These are phyloP conservation scores for Sequoia sempervirens DNA, from an alignment of 75 land plant genomes.

Conservation along the genomic window DNA sequence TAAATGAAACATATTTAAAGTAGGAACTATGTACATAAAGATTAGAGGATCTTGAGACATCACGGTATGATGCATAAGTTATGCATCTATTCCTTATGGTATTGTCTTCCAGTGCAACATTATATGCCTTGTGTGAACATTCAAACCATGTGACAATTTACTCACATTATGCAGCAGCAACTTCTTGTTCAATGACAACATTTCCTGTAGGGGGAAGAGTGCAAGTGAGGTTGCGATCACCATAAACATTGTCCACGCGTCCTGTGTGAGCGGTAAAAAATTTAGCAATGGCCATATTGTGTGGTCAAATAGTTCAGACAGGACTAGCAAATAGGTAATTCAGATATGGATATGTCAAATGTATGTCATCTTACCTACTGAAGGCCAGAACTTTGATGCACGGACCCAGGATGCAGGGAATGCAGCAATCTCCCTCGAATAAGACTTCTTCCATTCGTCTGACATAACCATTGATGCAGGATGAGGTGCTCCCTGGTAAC, in stretches of 20 bases:
- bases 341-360: not conserved
- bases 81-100: not conserved
- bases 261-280: slow-evolving; percentile 39
- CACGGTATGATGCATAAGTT: not conserved
- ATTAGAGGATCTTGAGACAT: not conserved
- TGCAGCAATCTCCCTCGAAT: slow-evolving; percentile 89
- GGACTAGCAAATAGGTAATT: not conserved
- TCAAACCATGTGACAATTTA: not conserved
- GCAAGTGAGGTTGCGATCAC: slow-evolving; percentile 94
- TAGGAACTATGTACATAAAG: not conserved
- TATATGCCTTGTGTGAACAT: not conserved
- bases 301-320: not conserved
- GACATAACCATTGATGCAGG: slow-evolving; percentile 86
- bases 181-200: slow-evolving; percentile 64
- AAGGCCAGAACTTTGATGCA: slow-evolving; percentile 92
- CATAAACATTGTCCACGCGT: slow-evolving; percentile 96
- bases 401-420: slow-evolving; percentile 95
- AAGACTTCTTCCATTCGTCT: slow-evolving; percentile 83
- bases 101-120: not conserved
- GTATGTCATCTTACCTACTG: slow-evolving; percentile 58
- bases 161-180: slow-evolving; percentile 50
- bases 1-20: not conserved
- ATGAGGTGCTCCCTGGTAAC: slow-evolving; percentile 90
- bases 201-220: slow-evolving; percentile 75
- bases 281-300: not conserved